phyloP scores from a whole-genome alignment of 2,329 filamentous ascomycete genomes.

The Falciphora oryzae region DNA sequence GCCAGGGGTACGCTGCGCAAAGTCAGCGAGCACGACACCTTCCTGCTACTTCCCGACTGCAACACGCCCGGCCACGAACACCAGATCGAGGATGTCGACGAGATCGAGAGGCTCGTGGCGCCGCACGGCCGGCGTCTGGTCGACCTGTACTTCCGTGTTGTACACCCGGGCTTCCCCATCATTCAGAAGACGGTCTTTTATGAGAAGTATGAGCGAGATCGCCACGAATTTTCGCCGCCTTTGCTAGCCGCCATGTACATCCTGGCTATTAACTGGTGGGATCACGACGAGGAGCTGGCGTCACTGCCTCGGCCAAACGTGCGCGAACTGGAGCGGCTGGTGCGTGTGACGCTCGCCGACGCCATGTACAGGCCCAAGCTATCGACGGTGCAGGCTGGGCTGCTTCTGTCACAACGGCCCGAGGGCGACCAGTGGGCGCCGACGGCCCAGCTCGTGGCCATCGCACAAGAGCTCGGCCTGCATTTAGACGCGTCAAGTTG shows the following conservation, averaged over 20 bases:
- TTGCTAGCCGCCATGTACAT: slow-evolving; percentile 56
- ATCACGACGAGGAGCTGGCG: slow-evolving; percentile 49
- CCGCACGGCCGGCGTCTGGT: slow-evolving; percentile 59
- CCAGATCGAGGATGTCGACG: slow-evolving; percentile 58
- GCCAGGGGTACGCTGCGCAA: slow-evolving; percentile 64
- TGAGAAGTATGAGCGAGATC: slow-evolving; percentile 53
- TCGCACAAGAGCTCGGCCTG: slow-evolving; percentile 53
- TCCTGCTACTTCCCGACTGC: slow-evolving; percentile 72
- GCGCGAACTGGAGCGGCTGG: slow-evolving; percentile 26
- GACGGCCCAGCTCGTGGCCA: slow-evolving; percentile 48
- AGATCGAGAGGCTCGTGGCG: slow-evolving; percentile 62
- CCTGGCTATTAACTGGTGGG: slow-evolving; percentile 56
- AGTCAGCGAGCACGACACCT: slow-evolving; percentile 72
- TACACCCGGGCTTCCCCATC: slow-evolving; percentile 54
- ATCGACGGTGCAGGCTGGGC: slow-evolving; percentile 48
- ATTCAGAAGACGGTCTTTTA: slow-evolving; percentile 56
- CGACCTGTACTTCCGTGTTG: slow-evolving; percentile 60
- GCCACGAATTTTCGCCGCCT: slow-evolving; percentile 53
- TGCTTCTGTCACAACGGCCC: slow-evolving; percentile 45
- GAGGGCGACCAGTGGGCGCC: slow-evolving; percentile 41
- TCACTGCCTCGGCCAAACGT: slow-evolving; percentile 36
- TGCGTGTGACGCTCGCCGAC: slow-evolving; percentile 37
- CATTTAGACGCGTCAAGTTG: slow-evolving; percentile 57
- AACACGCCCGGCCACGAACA: slow-evolving; percentile 67
- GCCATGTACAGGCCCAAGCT: slow-evolving; percentile 48